Base-by-base conservation (phyloP, 1,139 yeast genomes). In the Magnusiomyces fungicola region DNA sequence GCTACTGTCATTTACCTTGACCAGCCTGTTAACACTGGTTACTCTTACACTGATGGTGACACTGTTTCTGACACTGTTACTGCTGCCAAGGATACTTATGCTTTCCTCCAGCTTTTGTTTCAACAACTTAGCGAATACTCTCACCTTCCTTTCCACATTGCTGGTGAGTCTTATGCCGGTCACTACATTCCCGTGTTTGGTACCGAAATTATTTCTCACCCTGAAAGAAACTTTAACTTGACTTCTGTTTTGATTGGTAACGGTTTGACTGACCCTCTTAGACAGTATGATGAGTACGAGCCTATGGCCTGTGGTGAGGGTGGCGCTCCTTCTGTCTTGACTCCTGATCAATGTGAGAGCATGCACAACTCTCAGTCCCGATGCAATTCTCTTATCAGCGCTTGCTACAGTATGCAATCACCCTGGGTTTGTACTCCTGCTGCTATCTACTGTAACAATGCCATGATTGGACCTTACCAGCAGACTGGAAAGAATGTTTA, bases 1-100 rank as follows among this genome's bases (percentile, higher is more conserved):
- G 96, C 97, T 23, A 79, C 92, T 18, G 92, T 89, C 39, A 86
- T 90, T 63, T 90, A 86, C 74, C 76, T 90, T 61, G 97, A 90
- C 68, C 97, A 89, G 69, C 97, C 97, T 1, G 95, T 89, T 49
- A 87, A 88, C 55, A 95, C 86, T 47, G 97, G 97, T 44, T 89
- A 81, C 70, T 88, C 96, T 6, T 89, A 88, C 69, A 83, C 94
- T 10, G 56, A 61, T 23, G 71, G 74, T 23, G 48, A 43, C 14
- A 34, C 34, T 12, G 80, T 85, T 34, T 69, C 74, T 29, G 74
- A 75, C 57, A 82, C 92, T 45, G 80, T 77, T 18, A 75, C 86
- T 51, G 92, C 92, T 33, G 90, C 86, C 30, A 75, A 76, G 61
- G 95, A 87, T 58, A 90, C 84, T n/a, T 84, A 73, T 63, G 79